Conservation (phyloP, 202 grass and related monocot genomes). For the Musa balbisiana region DNA sequence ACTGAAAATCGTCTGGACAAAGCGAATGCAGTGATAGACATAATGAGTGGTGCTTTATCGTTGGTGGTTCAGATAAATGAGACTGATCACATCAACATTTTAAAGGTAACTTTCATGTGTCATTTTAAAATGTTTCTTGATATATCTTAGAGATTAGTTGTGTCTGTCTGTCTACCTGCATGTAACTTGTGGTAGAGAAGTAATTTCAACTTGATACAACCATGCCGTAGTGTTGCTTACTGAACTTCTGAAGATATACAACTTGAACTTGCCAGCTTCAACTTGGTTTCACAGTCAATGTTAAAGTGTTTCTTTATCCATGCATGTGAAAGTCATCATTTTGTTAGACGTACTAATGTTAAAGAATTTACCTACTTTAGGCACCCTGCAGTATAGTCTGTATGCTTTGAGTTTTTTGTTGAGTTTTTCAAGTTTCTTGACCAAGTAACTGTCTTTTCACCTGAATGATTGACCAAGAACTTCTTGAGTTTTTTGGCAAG, state of each 20-base stretch:
- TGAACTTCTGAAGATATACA: background rate
- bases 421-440: background rate
- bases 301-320: background rate
- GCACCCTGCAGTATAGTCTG: too few relatives aligned
- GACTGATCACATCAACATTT: conserved; percentile 97
- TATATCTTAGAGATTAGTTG: background rate
- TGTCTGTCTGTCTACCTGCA: background rate
- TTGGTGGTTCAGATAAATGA: conserved; percentile 91
- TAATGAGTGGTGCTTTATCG: conserved; percentile 87
- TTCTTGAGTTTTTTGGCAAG: background rate
- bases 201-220: background rate
- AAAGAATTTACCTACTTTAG: too few relatives aligned
- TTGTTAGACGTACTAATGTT: background rate
- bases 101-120: conserved; percentile 52
- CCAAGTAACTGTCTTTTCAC: background rate
- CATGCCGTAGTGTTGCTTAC: background rate
- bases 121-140: background rate
- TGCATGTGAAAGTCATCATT: too few relatives aligned
- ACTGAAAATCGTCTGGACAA: conserved; percentile 62
- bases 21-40: conserved; percentile 77
- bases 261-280: background rate
- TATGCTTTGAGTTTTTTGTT: too few relatives aligned
- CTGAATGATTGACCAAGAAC: background rate
- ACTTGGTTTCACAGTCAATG: background rate
- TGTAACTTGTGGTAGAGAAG: background rate